phyloP scores from a whole-genome alignment of 1,139 yeast genomes.

The Meyerozyma elateridarum region DNA sequence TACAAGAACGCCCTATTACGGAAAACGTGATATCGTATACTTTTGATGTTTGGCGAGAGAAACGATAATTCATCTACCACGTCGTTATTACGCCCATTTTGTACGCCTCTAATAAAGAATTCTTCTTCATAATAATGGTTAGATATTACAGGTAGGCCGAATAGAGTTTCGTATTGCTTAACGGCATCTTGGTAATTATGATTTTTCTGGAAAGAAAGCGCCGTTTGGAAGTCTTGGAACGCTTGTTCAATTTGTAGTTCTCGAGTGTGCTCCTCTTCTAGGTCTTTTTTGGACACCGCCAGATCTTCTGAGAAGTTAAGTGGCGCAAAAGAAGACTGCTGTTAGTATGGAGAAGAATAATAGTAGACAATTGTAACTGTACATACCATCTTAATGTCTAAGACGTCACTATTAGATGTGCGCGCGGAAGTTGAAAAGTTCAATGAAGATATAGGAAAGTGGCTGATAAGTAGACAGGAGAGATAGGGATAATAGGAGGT shows the following conservation, averaged over 20 bases:
- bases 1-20: constrained; percentile 78
- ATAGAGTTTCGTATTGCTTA: constrained; percentile 54
- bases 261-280: constrained; percentile 84
- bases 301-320: constrained; percentile 75
- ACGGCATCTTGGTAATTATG: constrained; percentile 48
- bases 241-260: constrained; percentile 89
- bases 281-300: constrained; percentile 38
- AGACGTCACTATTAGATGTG: no score
- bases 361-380: no score
- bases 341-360: no score
- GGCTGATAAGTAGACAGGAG: no score
- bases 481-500: no score
- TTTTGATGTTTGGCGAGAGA: constrained; percentile 66
- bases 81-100: constrained; percentile 31
- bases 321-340: constrained; percentile 71
- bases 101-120: constrained; percentile 35
- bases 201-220: constrained; percentile 56
- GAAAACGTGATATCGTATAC: constrained; percentile 70
- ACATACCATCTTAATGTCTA: no score
- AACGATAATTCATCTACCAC: constrained; percentile 39
- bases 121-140: constrained; percentile 44
- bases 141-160: constrained; percentile 62
- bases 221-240: constrained; percentile 66
- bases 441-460: no score
- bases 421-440: no score